Conservation (phyloP, 108 stramenopile species). For the Parmales sp. region DNA sequence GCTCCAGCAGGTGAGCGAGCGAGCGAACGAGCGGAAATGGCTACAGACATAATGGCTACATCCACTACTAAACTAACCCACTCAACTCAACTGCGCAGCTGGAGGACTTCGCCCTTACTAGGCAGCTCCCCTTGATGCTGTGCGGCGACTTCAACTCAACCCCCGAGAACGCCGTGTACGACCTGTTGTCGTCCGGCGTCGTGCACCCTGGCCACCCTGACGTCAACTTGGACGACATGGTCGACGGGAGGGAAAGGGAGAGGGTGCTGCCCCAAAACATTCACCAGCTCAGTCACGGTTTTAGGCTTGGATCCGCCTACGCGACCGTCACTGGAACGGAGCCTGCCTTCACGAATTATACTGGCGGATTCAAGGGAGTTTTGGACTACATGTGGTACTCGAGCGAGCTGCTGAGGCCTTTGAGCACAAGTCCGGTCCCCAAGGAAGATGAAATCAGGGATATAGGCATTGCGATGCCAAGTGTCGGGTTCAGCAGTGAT, state of each 20-base stretch:
- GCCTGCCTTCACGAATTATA: constrained; percentile 91
- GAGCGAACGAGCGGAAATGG: no score
- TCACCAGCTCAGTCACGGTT: constrained; percentile 60
- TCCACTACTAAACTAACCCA: no score
- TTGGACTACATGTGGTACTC: constrained; percentile 97
- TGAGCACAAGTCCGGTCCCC: constrained; percentile 78
- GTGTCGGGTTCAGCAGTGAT: constrained; percentile 85
- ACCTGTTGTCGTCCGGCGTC: constrained; percentile 71
- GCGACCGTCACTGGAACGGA: constrained; percentile 81
- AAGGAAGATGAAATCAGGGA: constrained; percentile 55
- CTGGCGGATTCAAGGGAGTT: constrained; percentile 75
- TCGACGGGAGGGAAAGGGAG: constrained; percentile 38
- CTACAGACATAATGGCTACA: no score
- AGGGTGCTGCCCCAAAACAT: constrained; percentile 71
- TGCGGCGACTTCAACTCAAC: constrained; percentile 98
- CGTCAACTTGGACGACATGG: constrained; percentile 34
- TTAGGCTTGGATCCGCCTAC: constrained; percentile 85
- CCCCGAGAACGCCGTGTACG: constrained; percentile 74
- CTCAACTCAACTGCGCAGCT: no score
- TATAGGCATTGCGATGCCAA: constrained; percentile 83
- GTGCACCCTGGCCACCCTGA: constrained; percentile 86
- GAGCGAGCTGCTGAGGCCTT: constrained; percentile 63
- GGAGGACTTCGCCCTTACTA: constrained; percentile 75
- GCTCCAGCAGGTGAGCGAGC: constrained; percentile 80
- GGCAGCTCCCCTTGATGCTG: constrained; percentile 80